Evolutionary conservation across 2,329 filamentous ascomycete species (phyloP).

Genomic region (Diaporthe sp.): DNA sequence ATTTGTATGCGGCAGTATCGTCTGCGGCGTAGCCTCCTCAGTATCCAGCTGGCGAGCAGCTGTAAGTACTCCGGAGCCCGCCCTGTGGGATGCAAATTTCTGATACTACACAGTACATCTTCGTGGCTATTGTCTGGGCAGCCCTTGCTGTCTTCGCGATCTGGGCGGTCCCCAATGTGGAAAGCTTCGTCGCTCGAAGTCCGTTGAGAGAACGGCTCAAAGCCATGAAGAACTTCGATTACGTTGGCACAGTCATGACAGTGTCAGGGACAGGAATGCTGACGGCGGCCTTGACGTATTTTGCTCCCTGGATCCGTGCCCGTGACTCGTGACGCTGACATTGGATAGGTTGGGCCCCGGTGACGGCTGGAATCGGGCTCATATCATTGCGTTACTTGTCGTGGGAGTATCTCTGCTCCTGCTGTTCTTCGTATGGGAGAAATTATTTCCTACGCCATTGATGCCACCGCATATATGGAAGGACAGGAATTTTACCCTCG

Average conservation of each 20-base stretch:
- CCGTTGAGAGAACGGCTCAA: neutral
- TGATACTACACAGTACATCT: neutral
- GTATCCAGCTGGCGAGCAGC: constrained; percentile 9
- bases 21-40: neutral
- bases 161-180: constrained; percentile 14
- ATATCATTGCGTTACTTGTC: constrained; percentile 9
- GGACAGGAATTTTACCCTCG: neutral
- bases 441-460: neutral
- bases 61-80: neutral
- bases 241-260: constrained; percentile 6
- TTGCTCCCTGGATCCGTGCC: rapidly evolving
- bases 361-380: neutral
- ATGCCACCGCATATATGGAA: constrained; percentile 5
- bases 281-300: neutral
- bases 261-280: neutral
- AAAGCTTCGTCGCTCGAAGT: neutral
- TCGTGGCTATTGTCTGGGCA: constrained; percentile 3
- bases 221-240: neutral
- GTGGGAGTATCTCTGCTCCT: neutral
- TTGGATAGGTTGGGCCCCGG: neutral
- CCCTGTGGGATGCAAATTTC: neutral
- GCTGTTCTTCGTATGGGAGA: constrained; percentile 4
- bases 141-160: neutral
- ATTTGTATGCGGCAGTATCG: neutral
- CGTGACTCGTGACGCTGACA: neutral